A percentile compares a stretch with the other conserved stretches of the same genome.
phyloP scores from a whole-genome alignment of 2,329 filamentous ascomycete species.

The Diaporthe citriasiana region DNA sequence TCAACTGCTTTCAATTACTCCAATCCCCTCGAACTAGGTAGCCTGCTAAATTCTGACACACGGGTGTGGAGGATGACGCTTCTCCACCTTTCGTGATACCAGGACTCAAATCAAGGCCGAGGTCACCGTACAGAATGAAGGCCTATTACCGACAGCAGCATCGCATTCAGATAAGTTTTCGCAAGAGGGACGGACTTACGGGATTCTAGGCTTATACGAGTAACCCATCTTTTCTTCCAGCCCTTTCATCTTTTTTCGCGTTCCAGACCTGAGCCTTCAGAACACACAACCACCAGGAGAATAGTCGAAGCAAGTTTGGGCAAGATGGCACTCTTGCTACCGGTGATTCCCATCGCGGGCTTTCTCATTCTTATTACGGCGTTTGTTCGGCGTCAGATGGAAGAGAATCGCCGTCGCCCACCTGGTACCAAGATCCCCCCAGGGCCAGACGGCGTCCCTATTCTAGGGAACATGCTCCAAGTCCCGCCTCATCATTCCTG shows the following conservation, averaged over 20 bases:
- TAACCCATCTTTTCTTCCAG: not conserved
- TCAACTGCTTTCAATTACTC: not conserved
- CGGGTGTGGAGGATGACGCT: not conserved
- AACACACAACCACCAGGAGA: not conserved
- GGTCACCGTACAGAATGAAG: not conserved
- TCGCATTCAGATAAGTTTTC: not conserved
- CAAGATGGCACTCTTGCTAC: not conserved
- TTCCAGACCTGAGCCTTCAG: not conserved
- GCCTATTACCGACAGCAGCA: not conserved
- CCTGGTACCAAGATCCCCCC: not conserved
- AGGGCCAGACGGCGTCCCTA: not conserved
- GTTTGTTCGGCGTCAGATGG: not conserved
- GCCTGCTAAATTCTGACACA: not conserved
- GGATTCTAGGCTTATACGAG: not conserved
- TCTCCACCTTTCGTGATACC: not conserved
- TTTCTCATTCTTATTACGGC: not conserved
- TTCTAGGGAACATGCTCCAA: constrained; percentile 6
- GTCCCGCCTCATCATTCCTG: constrained; percentile 10
- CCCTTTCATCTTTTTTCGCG: not conserved
- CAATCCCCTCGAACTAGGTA: not conserved
- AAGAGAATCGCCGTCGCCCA: not conserved
- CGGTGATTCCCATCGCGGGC: not conserved
- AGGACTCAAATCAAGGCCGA: not conserved
- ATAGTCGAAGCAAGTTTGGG: not conserved
- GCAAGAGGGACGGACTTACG: not conserved